These are phyloP conservation scores for Metschnikowia drakensbergensis DNA, from an alignment of 805 yeast genomes.

Conservation along the genomic window DNA sequence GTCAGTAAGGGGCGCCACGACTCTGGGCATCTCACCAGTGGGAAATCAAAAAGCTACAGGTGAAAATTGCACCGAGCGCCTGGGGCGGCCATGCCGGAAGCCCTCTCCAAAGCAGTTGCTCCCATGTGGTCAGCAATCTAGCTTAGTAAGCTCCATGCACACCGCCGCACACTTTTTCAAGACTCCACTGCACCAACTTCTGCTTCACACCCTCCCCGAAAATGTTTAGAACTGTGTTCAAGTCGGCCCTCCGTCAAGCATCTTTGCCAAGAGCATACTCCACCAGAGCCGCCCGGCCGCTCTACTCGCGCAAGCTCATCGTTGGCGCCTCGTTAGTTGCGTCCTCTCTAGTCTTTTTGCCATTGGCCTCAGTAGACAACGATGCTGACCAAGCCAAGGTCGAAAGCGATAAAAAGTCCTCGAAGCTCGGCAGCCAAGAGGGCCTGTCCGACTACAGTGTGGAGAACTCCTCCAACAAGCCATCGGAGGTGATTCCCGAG, in stretches of 20 bases:
- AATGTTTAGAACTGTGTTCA: constrained; percentile 18
- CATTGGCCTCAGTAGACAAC: constrained; percentile 10
- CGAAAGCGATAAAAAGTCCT: constrained; percentile 7
- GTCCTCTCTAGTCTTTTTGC: constrained; percentile 8
- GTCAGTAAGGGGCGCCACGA: too few relatives aligned
- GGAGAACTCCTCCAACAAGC: constrained; percentile 7
- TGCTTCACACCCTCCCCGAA: background rate
- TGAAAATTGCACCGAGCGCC: too few relatives aligned
- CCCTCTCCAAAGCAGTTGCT: too few relatives aligned
- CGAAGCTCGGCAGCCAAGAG: constrained; percentile 5
- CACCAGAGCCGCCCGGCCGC: constrained; percentile 6
- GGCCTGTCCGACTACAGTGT: constrained; percentile 8
- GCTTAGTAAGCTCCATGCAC: constrained; percentile 5
- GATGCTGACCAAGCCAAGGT: constrained; percentile 15
- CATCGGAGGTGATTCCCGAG: constrained; percentile 8
- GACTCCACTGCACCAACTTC: background rate
- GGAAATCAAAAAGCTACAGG: too few relatives aligned
- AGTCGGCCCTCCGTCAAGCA: constrained; percentile 12
- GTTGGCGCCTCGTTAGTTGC: constrained; percentile 12
- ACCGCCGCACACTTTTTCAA: constrained; percentile 4
- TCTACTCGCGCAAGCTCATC: background rate
- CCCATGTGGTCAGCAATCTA: constrained; percentile 1
- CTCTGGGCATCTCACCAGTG: too few relatives aligned
- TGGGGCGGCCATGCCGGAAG: too few relatives aligned
- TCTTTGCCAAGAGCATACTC: constrained; percentile 10